Conservation (phyloP, 1,284 basidiomycete genomes). For the Ganoderma boninense region DNA sequence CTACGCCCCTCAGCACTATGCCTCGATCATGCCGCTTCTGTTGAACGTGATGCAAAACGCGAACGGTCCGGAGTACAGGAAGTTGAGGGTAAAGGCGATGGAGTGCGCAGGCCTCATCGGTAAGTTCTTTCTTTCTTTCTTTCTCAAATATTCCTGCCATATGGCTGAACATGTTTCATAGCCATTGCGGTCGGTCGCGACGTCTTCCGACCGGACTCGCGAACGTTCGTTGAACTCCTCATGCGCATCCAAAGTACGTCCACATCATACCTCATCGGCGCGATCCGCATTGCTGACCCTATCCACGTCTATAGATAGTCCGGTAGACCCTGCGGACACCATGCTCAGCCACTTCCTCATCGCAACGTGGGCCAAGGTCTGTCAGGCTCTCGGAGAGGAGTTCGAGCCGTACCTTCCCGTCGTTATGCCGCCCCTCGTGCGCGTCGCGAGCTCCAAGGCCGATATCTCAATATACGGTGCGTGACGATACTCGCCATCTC, state of each 20-base stretch:
- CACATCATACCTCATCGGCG: background rate
- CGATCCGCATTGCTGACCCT: background rate
- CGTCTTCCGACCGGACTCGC: conserved; percentile 78
- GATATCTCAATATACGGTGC: conserved; percentile 80
- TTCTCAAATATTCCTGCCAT: background rate
- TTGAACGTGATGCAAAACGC: conserved; percentile 76
- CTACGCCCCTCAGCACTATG: conserved; percentile 63
- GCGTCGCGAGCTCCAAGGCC: conserved; percentile 80
- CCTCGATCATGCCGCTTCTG: conserved; percentile 79
- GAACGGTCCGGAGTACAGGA: conserved; percentile 69
- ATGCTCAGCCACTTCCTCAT: conserved; percentile 76
- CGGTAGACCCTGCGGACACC: conserved; percentile 68
- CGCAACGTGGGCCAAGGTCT: conserved; percentile 85
- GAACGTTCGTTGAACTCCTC: conserved; percentile 74
- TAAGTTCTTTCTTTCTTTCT: conserved; percentile 40
- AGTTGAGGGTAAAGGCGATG: conserved; percentile 82
- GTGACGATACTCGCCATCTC: conserved; percentile 28
- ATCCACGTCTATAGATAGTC: conserved; percentile 59
- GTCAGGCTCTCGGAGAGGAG: conserved; percentile 80
- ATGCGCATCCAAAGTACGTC: conserved; percentile 80
- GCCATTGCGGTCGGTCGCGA: conserved; percentile 86
- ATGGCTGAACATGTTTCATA: conserved; percentile 38
- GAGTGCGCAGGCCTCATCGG: conserved; percentile 87
- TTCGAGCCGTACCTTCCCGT: conserved; percentile 87
- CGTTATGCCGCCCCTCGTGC: conserved; percentile 82